phyloP scores from a whole-genome alignment of 768 basidiomycete genomes.

The Cubamyces sp. region DNA sequence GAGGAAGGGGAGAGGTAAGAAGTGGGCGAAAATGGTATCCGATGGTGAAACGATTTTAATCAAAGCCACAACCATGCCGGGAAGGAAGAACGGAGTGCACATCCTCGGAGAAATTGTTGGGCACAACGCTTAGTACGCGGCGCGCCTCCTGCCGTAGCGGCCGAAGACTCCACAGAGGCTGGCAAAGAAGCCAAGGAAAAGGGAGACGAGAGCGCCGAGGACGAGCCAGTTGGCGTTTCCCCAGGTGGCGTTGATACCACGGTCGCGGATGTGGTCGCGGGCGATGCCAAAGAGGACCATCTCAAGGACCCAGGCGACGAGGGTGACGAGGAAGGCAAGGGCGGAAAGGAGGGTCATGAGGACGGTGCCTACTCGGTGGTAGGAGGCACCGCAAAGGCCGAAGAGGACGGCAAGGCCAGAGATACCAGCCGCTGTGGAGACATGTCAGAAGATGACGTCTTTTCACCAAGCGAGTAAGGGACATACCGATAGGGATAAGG shows the following conservation, averaged over 20 bases:
- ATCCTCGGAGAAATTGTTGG: neutral
- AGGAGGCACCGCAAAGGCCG: constrained; percentile 66
- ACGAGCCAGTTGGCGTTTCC: constrained; percentile 87
- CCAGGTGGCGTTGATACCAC: constrained; percentile 54
- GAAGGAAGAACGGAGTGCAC: neutral
- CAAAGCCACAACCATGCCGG: neutral
- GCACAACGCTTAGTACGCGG: constrained; percentile 1
- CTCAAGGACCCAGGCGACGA: constrained; percentile 76
- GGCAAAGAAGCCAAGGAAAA: constrained; percentile 69
- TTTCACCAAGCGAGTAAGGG: neutral
- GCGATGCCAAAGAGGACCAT: constrained; percentile 80
- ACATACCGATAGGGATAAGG: constrained; percentile 77
- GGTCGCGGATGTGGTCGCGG: constrained; percentile 56
- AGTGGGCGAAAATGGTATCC: constrained; percentile 1
- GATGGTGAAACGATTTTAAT: neutral
- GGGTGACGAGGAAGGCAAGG: constrained; percentile 66
- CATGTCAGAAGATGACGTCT: neutral
- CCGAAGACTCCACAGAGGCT: constrained; percentile 71
- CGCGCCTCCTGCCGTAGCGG: constrained; percentile 51
- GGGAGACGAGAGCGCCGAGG: constrained; percentile 69
- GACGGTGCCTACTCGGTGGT: constrained; percentile 73
- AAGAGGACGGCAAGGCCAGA: constrained; percentile 67
- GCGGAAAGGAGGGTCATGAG: constrained; percentile 73
- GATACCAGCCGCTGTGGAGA: constrained; percentile 59
- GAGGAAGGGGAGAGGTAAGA: too few species aligned